Percentiles rank a stretch among this genome's conserved stretches.
phyloP scores from a whole-genome alignment of 2,329 filamentous ascomycete genomes.

The Emergomyces pasteurianus region DNA sequence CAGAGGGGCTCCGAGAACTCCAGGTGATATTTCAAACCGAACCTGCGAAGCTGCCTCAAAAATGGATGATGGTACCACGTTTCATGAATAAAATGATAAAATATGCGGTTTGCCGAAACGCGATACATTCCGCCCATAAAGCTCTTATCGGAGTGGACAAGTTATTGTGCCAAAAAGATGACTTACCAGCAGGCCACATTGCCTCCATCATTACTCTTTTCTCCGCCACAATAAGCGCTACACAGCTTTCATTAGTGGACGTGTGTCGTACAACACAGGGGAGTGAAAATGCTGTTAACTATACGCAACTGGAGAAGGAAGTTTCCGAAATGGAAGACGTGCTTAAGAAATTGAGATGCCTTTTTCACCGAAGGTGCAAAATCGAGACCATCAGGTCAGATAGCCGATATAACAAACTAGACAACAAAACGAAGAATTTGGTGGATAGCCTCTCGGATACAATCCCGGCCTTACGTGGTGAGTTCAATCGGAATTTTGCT shows the following conservation, averaged over 20 bases:
- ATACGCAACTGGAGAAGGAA: not conserved
- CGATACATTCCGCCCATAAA: not conserved
- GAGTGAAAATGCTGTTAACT: not conserved
- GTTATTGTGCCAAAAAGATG: not conserved
- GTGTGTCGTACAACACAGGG: not conserved
- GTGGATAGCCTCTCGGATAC: not conserved
- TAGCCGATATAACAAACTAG: not conserved
- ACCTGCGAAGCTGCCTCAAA: not conserved
- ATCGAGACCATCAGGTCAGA: not conserved
- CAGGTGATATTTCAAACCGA: not conserved
- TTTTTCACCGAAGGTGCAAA: conserved; percentile 1
- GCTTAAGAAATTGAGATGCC: not conserved
- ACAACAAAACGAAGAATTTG: not conserved
- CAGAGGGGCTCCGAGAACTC: not conserved
- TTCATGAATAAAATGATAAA: conserved; percentile 1
- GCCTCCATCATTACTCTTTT: not conserved
- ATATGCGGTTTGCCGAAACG: not conserved
- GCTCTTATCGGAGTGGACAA: not conserved
- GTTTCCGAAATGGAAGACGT: not conserved
- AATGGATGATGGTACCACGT: not conserved
- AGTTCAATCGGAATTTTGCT: not conserved
- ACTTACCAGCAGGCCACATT: not conserved
- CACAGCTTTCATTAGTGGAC: not conserved
- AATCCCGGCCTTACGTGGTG: not conserved
- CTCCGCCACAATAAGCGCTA: not conserved